Conservation (phyloP, 768 basidiomycete species). For the Omphalotus guepiniiformis region DNA sequence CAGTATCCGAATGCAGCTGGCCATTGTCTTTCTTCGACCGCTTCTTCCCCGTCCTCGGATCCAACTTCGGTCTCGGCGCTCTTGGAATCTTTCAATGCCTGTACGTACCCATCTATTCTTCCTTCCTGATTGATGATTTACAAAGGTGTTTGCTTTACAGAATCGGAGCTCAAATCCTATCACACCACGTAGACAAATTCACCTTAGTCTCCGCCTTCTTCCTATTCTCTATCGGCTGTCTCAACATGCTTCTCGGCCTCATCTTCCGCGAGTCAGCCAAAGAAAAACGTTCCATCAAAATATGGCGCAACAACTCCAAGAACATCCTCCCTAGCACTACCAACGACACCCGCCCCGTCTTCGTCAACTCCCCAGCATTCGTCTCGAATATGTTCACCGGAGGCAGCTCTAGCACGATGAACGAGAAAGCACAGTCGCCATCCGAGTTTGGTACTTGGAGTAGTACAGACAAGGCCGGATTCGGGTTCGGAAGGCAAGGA, state of each 20-base stretch:
- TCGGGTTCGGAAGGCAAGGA: conserved; percentile 78
- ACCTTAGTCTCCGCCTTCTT: conserved; percentile 90
- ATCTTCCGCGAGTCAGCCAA: conserved; percentile 65
- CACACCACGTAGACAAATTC: conserved; percentile 82
- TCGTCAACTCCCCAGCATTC: too few relatives aligned
- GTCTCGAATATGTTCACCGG: conserved; percentile 32
- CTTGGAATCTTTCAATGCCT: conserved; percentile 86
- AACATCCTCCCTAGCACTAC: conserved; percentile 41
- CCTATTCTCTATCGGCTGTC: conserved; percentile 86
- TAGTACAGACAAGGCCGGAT: conserved; percentile 38
- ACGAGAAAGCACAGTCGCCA: conserved; percentile 15
- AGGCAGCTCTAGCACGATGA: conserved; percentile 6
- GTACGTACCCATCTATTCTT: conserved; percentile 38
- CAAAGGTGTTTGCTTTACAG: conserved; percentile 24
- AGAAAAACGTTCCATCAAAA: conserved; percentile 55
- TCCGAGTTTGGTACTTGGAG: conserved; percentile 12
- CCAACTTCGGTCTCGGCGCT: conserved; percentile 79
- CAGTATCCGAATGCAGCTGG: conserved; percentile 77
- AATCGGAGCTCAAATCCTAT: conserved; percentile 67
- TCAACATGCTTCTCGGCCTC: conserved; percentile 78
- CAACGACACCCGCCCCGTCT: conserved; percentile 31
- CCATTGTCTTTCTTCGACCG: conserved; percentile 74
- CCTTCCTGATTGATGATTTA: not conserved
- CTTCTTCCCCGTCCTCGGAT: conserved; percentile 84
- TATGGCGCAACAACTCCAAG: conserved; percentile 57